Base-by-base conservation (phyloP, 2,329 filamentous ascomycete genomes). In the Colletotrichum limetticola region DNA sequence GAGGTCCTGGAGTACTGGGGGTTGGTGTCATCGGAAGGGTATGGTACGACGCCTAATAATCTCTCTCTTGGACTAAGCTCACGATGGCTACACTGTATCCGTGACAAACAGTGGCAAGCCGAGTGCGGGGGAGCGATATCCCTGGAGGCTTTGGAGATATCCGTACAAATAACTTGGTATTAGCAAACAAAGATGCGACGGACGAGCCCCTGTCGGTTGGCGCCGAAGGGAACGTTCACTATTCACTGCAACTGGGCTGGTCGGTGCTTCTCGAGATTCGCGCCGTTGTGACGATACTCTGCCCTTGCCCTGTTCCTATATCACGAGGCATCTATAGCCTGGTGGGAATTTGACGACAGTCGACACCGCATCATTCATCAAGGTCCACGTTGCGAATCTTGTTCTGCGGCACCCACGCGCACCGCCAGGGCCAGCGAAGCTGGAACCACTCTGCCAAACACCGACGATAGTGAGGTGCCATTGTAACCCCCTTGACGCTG, bases 401-500 rank as follows among this genome's bases (percentile, higher is more conserved):
- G 30, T 32, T 26, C 24, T 37, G 16, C 4, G 28, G 37, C 42
- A 49, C 42, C 42, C 42, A 49, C 19, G 42, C 42, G 42, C 42
- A 49, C 42, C 42, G 42, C 46, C 28, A 26, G 28, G 32, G 66
- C 19, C 42, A 64, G 66, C 66, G 66, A 62, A 57, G 28, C 32
- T 30, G 49, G 37, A 26, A 67, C 42, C 22, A 52, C 3, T 16
- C 24, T 22, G 49, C 22, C 59, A 26, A 37, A 55, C 61, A n/a
- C 24, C 11, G 24, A 30, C 57, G 49, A 73, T 73, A 71, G 57
- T 22, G 49, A 60, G 35, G 67, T 61, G 61, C 24, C 57, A 61
- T 46, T 73, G 71, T 71, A 66, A 57, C 49, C 65, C 61, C 28
- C 49, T 64, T 60, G 61, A 60, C 71, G 60, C 42, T 42, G n/a